Base-by-base conservation (phyloP, 805 yeast genomes). In the Helenozyma baotianmanensis region DNA sequence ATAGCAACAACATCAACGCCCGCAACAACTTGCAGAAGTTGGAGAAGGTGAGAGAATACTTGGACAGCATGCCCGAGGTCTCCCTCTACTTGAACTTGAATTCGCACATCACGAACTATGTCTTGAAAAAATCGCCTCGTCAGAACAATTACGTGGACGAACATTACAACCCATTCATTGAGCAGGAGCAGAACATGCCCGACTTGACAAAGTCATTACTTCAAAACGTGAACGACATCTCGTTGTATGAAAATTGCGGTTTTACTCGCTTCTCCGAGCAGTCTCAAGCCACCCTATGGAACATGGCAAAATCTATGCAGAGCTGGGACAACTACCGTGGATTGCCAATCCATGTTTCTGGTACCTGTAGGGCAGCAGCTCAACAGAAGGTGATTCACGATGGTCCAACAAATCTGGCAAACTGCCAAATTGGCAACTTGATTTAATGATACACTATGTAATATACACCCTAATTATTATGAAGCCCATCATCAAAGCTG, bases 1-100 rank as follows among this genome's bases (percentile, higher is more conserved):
- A 42, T 10, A 45, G 43, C 37, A 51, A 56, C 22, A 65, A 65
- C 38, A 52, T 61, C 27, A 62, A 60, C 38, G 70, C 70, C 6
- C 42, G 43, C 17, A 54, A 52, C 29, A 48, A 53, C 27, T 36
- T 62, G 38, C 39, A 49, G 30, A 60, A 57, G 32, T 51, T 64
- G 36, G 33, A 32, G n/a, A 49, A 49, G 10, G 53, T 61, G 18
- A 54, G 51, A 24, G 47, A 43, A 10, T 43, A 31, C 27, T 38
- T 60, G 23, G 33, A 32, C 9, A 33, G 40, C n/a, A 45, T 53
- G 21, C 56, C 61, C 2, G 62, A 55, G 27, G 32, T 58, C 6
- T 29, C 37, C 6, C 39, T 50, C 17, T 21, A 30, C 9, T 38
- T 60, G 23, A 45, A 58, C 36, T 43, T 57, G 27, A 35, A 39